Evolutionary conservation across 2,329 filamentous ascomycete genomes (phyloP).

Genomic region (Teratosphaeria gauchensis): DNA sequence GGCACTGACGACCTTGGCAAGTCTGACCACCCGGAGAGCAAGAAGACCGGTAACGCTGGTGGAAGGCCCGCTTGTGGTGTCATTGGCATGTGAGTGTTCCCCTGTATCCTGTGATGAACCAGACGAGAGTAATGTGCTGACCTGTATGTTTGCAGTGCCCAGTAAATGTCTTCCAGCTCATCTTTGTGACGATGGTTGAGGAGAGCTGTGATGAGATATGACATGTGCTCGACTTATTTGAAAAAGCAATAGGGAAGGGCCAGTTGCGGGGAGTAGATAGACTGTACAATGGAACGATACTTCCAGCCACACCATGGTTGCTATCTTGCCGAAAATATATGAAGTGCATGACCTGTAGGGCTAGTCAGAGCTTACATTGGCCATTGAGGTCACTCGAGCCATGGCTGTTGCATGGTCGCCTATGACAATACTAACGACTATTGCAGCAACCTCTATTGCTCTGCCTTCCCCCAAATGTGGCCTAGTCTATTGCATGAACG

Average conservation of each 20-base stretch:
- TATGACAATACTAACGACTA: no score
- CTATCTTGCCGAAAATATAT: no score
- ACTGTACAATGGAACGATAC: neutral
- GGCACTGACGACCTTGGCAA: conserved; percentile 96
- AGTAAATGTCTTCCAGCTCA: neutral
- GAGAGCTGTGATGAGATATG: neutral
- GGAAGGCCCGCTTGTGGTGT: conserved; percentile 80
- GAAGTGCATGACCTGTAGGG: no score
- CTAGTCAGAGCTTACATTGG: no score
- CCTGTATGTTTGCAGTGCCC: neutral
- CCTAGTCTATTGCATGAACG: no score
- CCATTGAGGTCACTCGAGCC: no score
- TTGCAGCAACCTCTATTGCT: no score
- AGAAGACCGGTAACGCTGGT: conserved; percentile 97
- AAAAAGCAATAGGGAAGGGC: neutral
- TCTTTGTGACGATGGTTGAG: neutral
- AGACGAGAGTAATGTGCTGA: neutral
- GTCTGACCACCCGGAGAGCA: conserved; percentile 84
- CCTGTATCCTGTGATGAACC: neutral
- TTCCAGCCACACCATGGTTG: neutral
- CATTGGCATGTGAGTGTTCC: conserved; percentile 23
- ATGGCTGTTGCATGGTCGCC: no score
- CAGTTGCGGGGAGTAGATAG: neutral
- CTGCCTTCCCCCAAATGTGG: no score
- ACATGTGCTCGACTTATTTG: neutral